Conservation (phyloP, 1,139 yeast genomes). For the Pneumocystis oryctolagi region DNA sequence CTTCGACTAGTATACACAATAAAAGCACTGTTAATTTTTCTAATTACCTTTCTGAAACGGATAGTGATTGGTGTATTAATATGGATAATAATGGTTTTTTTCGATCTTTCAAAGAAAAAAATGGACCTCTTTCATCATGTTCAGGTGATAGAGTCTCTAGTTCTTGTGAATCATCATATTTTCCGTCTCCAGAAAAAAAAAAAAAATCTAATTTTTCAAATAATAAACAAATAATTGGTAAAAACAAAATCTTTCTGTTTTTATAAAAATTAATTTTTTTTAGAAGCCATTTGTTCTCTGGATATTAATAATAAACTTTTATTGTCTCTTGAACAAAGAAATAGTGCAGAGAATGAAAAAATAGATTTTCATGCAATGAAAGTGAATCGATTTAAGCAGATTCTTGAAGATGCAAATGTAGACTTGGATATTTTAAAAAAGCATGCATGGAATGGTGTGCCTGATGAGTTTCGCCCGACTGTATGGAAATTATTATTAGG, state of each 20-base stretch:
- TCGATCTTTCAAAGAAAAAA: background rate
- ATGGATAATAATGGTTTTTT: background rate
- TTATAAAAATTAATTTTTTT: background rate
- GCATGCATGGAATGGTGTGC: slow-evolving; percentile 90
- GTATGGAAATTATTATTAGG: slow-evolving; percentile 87
- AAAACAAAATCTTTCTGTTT: background rate
- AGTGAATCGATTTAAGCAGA: slow-evolving; percentile 49
- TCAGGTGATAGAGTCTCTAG: background rate
- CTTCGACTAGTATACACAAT: background rate
- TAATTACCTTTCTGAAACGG: background rate
- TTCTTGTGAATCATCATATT: background rate
- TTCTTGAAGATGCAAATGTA: slow-evolving; percentile 47
- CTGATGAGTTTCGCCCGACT: slow-evolving; percentile 61
- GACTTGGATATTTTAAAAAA: slow-evolving; percentile 55
- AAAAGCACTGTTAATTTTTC: background rate
- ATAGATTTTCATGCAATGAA: slow-evolving; percentile 46
- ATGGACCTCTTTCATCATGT: background rate
- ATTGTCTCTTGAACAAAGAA: background rate
- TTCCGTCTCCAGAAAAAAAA: background rate
- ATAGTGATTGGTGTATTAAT: background rate
- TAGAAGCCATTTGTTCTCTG: background rate
- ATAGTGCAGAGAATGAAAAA: slow-evolving; percentile 35
- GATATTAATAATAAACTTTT: background rate
- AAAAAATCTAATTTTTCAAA: background rate
- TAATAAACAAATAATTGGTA: background rate